phyloP scores from a whole-genome alignment of 345 rosid genomes.

The Citrus cavaleriei region DNA sequence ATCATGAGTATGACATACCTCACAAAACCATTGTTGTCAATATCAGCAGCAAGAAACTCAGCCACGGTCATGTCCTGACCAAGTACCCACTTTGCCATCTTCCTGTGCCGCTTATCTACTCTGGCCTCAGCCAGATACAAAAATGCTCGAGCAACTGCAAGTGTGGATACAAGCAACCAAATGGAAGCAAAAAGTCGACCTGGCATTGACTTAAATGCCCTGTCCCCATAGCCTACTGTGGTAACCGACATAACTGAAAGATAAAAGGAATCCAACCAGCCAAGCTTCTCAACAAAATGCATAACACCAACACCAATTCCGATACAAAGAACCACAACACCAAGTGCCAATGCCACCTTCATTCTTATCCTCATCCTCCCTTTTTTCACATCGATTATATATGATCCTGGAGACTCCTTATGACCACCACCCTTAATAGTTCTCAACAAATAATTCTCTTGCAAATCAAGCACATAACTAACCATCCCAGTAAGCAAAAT shows the following conservation, averaged over 20 bases:
- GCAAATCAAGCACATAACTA: slow-evolving; percentile 79
- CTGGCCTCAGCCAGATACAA: slow-evolving; percentile 80
- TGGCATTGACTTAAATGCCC: slow-evolving; percentile 56
- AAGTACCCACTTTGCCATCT: slow-evolving; percentile 72
- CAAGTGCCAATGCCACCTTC: slow-evolving; percentile 91
- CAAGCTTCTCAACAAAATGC: slow-evolving; percentile 76
- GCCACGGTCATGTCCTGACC: slow-evolving; percentile 78
- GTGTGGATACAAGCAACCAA: slow-evolving; percentile 89
- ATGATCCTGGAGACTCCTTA: slow-evolving; percentile 38
- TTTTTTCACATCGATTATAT: slow-evolving; percentile 75
- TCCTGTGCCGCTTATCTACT: slow-evolving; percentile 84
- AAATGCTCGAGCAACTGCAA: slow-evolving; percentile 85
- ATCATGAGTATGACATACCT: slow-evolving; percentile 43
- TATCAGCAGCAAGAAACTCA: slow-evolving; percentile 84
- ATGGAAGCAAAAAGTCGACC: slow-evolving; percentile 81
- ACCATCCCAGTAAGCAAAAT: slow-evolving; percentile 83
- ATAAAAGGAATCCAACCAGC: slow-evolving; percentile 84
- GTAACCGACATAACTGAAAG: slow-evolving; percentile 96
- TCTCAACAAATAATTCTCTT: slow-evolving; percentile 70
- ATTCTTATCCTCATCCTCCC: slow-evolving; percentile 96
- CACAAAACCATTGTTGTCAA: slow-evolving; percentile 73
- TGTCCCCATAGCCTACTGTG: slow-evolving; percentile 86
- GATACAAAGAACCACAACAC: slow-evolving; percentile 76
- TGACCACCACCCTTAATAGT: slow-evolving; percentile 41
- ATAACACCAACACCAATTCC: slow-evolving; percentile 74